A percentile compares a stretch with the other conserved stretches of the same genome.
Conservation (phyloP, 2,329 filamentous ascomycete genomes). For the Fusarium sp. region DNA sequence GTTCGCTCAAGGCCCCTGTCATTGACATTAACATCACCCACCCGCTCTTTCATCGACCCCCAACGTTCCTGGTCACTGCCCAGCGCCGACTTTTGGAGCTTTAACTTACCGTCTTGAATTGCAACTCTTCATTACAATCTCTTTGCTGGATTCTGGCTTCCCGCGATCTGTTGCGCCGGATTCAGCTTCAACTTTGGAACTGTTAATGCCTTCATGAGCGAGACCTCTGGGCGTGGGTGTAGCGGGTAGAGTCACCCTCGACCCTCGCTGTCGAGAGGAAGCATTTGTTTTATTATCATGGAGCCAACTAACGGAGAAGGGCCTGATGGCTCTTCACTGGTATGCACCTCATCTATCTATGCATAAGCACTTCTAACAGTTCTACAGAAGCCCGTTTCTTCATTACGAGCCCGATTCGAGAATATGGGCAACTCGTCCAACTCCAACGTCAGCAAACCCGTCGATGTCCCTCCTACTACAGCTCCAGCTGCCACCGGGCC, state of each 20-base stretch:
- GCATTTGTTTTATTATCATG: slow-evolving; percentile 48
- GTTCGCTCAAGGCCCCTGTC: slow-evolving; percentile 38
- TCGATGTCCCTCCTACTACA: slow-evolving; percentile 40
- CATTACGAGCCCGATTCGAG: slow-evolving; percentile 84
- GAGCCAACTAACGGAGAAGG: slow-evolving; percentile 60
- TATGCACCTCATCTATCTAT: slow-evolving; percentile 56
- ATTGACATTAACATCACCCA: slow-evolving; percentile 31
- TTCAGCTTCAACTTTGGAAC: slow-evolving; percentile 18
- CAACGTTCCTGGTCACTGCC: slow-evolving; percentile 44
- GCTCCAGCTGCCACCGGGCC: slow-evolving; percentile 42
- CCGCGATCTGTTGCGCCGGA: slow-evolving; percentile 8
- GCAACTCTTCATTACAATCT: neutral
- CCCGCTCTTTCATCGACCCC: slow-evolving; percentile 39
- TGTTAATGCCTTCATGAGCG: slow-evolving; percentile 50
- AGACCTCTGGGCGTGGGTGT: slow-evolving; percentile 50
- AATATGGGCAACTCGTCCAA: slow-evolving; percentile 64
- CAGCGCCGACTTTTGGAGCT: slow-evolving; percentile 38
- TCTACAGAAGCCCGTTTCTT: slow-evolving; percentile 81
- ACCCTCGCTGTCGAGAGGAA: slow-evolving; percentile 48
- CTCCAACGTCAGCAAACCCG: slow-evolving; percentile 38
- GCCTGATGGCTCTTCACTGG: slow-evolving; percentile 82
- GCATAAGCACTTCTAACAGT: slow-evolving; percentile 42
- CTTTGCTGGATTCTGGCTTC: neutral
- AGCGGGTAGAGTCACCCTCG: slow-evolving; percentile 52
- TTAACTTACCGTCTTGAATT: slow-evolving; percentile 10